phyloP scores from a whole-genome alignment of 768 basidiomycete species.

The Termitomyces sp. region DNA sequence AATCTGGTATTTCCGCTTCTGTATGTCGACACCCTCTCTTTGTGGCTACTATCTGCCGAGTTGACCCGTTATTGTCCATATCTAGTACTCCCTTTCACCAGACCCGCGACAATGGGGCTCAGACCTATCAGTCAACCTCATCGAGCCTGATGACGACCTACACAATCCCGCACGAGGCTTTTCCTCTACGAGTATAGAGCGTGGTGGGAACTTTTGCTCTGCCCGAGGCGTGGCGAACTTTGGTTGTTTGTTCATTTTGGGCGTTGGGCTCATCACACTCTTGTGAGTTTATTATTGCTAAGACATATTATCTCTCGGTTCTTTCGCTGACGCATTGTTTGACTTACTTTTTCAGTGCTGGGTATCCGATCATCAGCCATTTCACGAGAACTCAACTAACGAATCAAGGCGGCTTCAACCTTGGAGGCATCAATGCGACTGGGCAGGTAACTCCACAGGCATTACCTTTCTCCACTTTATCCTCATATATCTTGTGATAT shows the following conservation, averaged over 20 bases:
- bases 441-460: conserved; percentile 43
- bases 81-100: conserved; percentile 47
- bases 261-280: conserved; percentile 43
- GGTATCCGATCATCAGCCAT: conserved; percentile 34
- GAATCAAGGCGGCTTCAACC: conserved; percentile 31
- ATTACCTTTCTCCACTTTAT: conserved; percentile 13
- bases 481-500: neutral
- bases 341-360: conserved; percentile 28
- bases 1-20: conserved; percentile 15
- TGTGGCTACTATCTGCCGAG: neutral
- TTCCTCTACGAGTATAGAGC: conserved; percentile 13
- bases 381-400: conserved; percentile 20
- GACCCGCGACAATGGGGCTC: conserved; percentile 56
- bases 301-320: too few species aligned
- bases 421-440: conserved; percentile 56
- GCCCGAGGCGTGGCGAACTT: conserved; percentile 58
- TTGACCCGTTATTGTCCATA: neutral
- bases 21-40: conserved; percentile 2
- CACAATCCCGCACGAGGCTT: conserved; percentile 51
- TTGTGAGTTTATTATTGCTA: conserved; percentile 49
- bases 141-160: conserved; percentile 56
- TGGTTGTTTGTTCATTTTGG: conserved; percentile 53
- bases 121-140: conserved; percentile 34
- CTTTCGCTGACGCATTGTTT: neutral
- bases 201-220: conserved; percentile 36